Conservation (phyloP, 108 stramenopile genomes). For the Epithemia pelagica region DNA sequence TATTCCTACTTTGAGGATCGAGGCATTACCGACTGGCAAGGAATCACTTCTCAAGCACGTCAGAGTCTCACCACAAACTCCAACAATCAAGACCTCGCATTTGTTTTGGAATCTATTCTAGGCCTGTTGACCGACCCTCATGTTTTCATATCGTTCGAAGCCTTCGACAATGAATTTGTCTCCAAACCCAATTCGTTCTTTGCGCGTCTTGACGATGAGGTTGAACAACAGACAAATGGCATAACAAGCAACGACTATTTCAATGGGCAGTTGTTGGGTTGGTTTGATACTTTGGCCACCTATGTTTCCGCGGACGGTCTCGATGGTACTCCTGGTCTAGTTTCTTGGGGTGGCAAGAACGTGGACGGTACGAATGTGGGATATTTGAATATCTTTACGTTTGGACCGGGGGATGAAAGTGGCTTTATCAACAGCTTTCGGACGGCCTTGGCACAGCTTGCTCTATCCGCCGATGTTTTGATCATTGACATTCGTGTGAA, state of each 20-base stretch:
- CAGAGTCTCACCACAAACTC: too few relatives aligned
- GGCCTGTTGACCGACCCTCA: too few relatives aligned
- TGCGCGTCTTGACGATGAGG: too few relatives aligned
- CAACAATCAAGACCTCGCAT: too few relatives aligned
- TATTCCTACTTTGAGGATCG: too few relatives aligned
- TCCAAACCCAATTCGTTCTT: too few relatives aligned
- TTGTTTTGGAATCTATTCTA: too few relatives aligned
- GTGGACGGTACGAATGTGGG: conserved; percentile 1
- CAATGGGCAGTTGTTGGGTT: neutral
- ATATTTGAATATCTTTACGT: neutral
- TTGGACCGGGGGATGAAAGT: conserved; percentile 2
- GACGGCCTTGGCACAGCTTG: neutral
- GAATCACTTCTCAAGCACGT: too few relatives aligned
- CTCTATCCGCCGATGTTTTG: neutral
- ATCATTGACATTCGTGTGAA: conserved; percentile 11
- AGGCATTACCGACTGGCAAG: too few relatives aligned
- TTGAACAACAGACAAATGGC: too few relatives aligned
- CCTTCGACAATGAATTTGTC: too few relatives aligned
- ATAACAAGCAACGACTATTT: neutral
- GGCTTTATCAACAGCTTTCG: neutral
- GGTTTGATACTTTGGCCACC: conserved; percentile 6
- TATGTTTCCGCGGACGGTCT: neutral
- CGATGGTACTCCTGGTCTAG: neutral
- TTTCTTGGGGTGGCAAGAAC: neutral
- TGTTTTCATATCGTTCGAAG: too few relatives aligned